Evolutionary conservation across 208 protist genomes (phyloP), one percentile per base, ranked within the genome.

Genomic region (Leptomonas pyrrhocoris): DNA sequence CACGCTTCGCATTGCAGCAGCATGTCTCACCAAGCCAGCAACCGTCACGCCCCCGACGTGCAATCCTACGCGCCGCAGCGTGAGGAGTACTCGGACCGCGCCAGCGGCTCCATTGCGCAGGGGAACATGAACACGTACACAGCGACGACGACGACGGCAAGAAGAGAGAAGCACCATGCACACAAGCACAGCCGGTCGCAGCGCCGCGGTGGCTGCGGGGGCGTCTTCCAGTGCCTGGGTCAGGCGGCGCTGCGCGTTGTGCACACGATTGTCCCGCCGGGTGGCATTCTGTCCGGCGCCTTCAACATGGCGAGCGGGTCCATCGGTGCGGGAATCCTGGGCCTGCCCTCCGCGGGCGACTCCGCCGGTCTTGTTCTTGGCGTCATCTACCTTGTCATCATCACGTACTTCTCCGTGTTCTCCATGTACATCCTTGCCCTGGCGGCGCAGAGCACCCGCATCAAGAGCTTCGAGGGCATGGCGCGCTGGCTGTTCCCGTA

Each of bases 371-470:
- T 88, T 5, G 50, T 75, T 2, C 49, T 86, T 19, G 46, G 74
- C 13, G 61, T 75, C 9, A 57, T 88, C 25, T 79, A 73, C 48
- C 40, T 78, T 28, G 36, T 79, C 12, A 57, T 79, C 42, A 79
- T 86, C 27, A 86, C 83, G 19, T 74, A 74, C 48, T 71, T 91
- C 28, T 73, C 71, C 8, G 40, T 77, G 13, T 73, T 73, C 38
- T 72, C 83, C 38, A 72, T 87, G 62, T 68, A 76, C 54, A 55
- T 89, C 50, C 42, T 91, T 11, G 84, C 49, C n/a, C 55, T 73
- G 16, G 70, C 66, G 7, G 50, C 63, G 21, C 49, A 88, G 48
- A 65, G 55, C n/a, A 92, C 79, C 13, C 56, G 59, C 43, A 69
- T 74, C 28, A 65, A 63, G 27, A 81, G 46, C 30, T 91, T 84